phyloP scores from a whole-genome alignment of 257 asterid genomes.

The Nemophila menziesii region DNA sequence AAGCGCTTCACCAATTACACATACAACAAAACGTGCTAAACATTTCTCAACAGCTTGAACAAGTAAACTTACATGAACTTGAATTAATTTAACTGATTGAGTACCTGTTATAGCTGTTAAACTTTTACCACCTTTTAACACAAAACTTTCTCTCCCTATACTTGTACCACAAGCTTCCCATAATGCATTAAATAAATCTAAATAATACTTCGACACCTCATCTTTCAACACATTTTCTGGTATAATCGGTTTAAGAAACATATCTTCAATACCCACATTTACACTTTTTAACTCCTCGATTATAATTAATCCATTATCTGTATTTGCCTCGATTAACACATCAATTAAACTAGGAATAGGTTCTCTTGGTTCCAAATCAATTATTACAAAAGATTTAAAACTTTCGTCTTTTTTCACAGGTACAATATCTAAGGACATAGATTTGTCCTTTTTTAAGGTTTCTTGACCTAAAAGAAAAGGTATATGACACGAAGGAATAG shows the following conservation, averaged over 20 bases:
- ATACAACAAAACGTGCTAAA: constrained; percentile 72
- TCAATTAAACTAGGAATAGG: constrained; percentile 86
- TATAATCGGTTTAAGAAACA: constrained; percentile 67
- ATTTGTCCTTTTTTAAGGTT: constrained; percentile 23
- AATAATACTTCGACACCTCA: constrained; percentile 30
- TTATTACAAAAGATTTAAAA: constrained; percentile 43
- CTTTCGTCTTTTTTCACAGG: constrained; percentile 48
- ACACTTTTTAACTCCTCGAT: constrained; percentile 65
- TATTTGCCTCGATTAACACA: constrained; percentile 59
- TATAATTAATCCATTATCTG: constrained; percentile 64
- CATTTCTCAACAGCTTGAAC: constrained; percentile 54
- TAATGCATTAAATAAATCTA: constrained; percentile 60
- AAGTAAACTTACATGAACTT: constrained; percentile 44
- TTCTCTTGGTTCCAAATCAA: constrained; percentile 83
- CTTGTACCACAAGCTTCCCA: constrained; percentile 93
- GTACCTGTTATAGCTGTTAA: constrained; percentile 75
- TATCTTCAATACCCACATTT: constrained; percentile 86
- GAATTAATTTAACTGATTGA: constrained; percentile 71
- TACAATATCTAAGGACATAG: constrained; percentile 54
- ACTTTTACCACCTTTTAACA: constrained; percentile 84
- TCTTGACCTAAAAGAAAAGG: constrained; percentile 73
- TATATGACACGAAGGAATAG: constrained; percentile 49
- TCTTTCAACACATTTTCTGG: constrained; percentile 55
- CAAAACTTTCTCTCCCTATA: constrained; percentile 71
- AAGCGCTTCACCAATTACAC: constrained; percentile 71